These are phyloP conservation scores for Geotrichum carabidarum DNA, from an alignment of 1,139 yeast species.

Conservation along the genomic window DNA sequence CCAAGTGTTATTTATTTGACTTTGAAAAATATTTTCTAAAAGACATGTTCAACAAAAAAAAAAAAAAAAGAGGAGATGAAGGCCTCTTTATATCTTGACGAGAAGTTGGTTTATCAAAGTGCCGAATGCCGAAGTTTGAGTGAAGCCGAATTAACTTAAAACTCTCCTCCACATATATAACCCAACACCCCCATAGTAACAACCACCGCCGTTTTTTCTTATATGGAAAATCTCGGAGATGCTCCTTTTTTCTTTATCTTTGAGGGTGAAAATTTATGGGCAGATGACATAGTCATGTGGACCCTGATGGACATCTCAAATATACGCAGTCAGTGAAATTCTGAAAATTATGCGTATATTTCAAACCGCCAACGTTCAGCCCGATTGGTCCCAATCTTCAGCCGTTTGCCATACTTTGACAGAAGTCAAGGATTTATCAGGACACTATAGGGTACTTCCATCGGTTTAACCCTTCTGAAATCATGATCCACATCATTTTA, in stretches of 20 bases:
- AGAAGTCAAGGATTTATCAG: too few species aligned
- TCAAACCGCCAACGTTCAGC: too few species aligned
- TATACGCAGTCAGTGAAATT: slow-evolving; percentile 2
- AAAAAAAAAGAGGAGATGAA: neutral
- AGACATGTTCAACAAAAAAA: neutral
- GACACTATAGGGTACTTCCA: too few species aligned
- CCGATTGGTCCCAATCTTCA: too few species aligned
- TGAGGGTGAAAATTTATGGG: neutral
- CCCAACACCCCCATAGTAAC: neutral
- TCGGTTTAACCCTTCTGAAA: too few species aligned
- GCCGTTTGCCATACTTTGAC: too few species aligned
- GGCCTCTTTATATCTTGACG: neutral
- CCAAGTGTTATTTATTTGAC: neutral
- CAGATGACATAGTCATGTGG: slow-evolving; percentile 1
- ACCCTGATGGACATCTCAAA: neutral
- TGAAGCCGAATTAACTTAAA: neutral
- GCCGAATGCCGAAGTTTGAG: neutral
- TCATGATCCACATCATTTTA: too few species aligned
- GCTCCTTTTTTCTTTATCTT: neutral
- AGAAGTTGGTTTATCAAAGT: neutral
- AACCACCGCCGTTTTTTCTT: neutral
- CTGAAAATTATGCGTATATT: neutral
- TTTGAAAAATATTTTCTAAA: neutral
- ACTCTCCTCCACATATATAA: neutral
- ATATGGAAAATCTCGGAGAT: neutral